Evolutionary conservation across 1,284 basidiomycete genomes (phyloP).

Genomic region (Ceratobasidium sp.): DNA sequence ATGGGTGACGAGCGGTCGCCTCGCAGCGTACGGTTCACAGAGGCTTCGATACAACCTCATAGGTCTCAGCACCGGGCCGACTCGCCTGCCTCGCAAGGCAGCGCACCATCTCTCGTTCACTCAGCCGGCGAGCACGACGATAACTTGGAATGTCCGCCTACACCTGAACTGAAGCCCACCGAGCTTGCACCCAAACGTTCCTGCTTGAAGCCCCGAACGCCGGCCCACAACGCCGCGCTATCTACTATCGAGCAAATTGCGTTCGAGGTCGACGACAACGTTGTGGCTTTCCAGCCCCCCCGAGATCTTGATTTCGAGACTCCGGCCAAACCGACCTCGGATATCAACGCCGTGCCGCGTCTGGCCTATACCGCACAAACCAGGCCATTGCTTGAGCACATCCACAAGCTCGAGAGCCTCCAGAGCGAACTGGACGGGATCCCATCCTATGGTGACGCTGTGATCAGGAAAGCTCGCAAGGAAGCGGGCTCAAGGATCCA

Average conservation of each 20-base stretch:
- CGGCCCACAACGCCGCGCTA: background rate
- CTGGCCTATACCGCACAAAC: slow-evolving; percentile 16
- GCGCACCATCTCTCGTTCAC: slow-evolving; percentile 13
- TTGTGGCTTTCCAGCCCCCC: slow-evolving; percentile 17
- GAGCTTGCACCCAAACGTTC: background rate
- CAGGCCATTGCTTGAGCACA: slow-evolving; percentile 12
- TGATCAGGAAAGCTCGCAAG: slow-evolving; percentile 20
- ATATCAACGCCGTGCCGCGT: background rate
- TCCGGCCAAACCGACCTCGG: background rate
- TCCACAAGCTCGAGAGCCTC: slow-evolving; percentile 6
- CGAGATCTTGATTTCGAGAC: slow-evolving; percentile 28
- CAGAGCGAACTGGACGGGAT: slow-evolving; percentile 9
- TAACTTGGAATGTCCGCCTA: slow-evolving; percentile 6
- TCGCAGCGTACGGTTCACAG: slow-evolving; percentile 3
- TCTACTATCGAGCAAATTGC: slow-evolving; percentile 4
- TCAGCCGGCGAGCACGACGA: slow-evolving; percentile 27
- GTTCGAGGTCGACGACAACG: background rate
- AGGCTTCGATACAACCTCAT: background rate
- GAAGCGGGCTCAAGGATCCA: background rate
- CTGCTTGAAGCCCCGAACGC: background rate
- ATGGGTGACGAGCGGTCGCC: background rate
- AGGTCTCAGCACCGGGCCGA: background rate
- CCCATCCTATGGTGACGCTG: background rate
- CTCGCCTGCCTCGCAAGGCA: slow-evolving; percentile 12
- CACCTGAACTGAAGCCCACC: background rate